phyloP scores from a whole-genome alignment of 202 grass and related monocot species.

The Hordeum pubiflorum region DNA sequence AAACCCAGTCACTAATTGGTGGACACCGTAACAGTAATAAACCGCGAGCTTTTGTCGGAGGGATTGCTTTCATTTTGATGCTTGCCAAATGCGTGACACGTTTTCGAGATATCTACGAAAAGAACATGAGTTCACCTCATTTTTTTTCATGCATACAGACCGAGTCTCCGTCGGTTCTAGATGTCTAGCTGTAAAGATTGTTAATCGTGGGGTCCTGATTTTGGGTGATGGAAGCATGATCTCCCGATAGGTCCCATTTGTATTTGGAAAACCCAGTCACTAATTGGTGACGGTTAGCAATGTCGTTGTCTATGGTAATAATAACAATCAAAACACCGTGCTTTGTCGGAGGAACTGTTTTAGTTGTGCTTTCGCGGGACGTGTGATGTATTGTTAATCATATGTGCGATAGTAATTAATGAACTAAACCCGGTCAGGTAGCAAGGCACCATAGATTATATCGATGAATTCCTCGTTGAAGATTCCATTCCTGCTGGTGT shows the following conservation, averaged over 20 bases:
- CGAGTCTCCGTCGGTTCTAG: background rate
- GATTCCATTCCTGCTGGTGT: background rate
- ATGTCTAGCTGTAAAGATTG: background rate
- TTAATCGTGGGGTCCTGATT: background rate
- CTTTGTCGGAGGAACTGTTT: background rate
- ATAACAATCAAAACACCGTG: background rate
- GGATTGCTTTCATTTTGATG: background rate
- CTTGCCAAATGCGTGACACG: background rate
- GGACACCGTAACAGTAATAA: background rate
- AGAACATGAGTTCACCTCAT: background rate
- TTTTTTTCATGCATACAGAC: background rate
- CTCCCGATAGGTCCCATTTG: background rate
- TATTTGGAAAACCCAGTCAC: background rate
- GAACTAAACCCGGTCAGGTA: background rate
- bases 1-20: background rate
- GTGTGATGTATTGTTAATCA: slow-evolving; percentile 2
- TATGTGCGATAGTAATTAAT: background rate
- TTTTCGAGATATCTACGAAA: background rate
- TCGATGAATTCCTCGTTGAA: background rate
- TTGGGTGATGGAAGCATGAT: background rate
- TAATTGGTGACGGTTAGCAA: background rate
- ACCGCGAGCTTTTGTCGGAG: background rate
- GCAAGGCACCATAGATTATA: background rate
- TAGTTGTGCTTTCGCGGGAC: background rate
- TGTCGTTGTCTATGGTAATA: background rate